Conservation (phyloP, 148 eudicot species). For the Polygonum maritimum region DNA sequence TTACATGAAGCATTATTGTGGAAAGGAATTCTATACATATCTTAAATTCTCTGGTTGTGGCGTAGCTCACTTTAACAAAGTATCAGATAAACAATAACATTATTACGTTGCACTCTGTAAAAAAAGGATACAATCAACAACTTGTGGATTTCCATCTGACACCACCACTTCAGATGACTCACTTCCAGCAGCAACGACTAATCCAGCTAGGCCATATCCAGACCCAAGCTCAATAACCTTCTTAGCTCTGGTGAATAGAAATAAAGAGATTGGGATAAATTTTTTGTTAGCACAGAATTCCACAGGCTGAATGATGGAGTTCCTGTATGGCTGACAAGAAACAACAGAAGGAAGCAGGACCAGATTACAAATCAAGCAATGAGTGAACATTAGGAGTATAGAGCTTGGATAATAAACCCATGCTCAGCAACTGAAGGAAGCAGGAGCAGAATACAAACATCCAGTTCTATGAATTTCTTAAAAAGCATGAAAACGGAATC, state of each 20-base stretch:
- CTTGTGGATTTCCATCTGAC: slow-evolving; percentile 96
- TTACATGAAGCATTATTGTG: not conserved
- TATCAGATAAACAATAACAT: not conserved
- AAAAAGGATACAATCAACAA: slow-evolving; percentile 90
- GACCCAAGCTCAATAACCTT: slow-evolving; percentile 81
- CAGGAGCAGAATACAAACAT: too few relatives aligned
- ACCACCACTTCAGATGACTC: slow-evolving; percentile 76
- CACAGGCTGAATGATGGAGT: not conserved
- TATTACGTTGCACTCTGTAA: not conserved
- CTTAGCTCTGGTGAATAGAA: slow-evolving; percentile 39
- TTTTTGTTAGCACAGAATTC: not conserved
- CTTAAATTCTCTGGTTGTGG: not conserved
- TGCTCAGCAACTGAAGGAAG: too few relatives aligned
- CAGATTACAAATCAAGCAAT: not conserved
- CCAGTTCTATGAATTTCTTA: not conserved
- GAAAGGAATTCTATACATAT: not conserved
- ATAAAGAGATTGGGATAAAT: not conserved
- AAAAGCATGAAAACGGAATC: not conserved
- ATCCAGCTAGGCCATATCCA: slow-evolving; percentile 89
- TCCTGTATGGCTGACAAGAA: not conserved
- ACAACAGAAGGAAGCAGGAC: not conserved
- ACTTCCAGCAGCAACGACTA: slow-evolving; percentile 58
- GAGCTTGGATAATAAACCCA: too few relatives aligned
- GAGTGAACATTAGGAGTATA: not conserved
- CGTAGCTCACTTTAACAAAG: not conserved